A percentile compares a stretch with the other conserved stretches of the same genome.
Conservation (phyloP, 495 filamentous ascomycete genomes). For the Xylaria acuta region DNA sequence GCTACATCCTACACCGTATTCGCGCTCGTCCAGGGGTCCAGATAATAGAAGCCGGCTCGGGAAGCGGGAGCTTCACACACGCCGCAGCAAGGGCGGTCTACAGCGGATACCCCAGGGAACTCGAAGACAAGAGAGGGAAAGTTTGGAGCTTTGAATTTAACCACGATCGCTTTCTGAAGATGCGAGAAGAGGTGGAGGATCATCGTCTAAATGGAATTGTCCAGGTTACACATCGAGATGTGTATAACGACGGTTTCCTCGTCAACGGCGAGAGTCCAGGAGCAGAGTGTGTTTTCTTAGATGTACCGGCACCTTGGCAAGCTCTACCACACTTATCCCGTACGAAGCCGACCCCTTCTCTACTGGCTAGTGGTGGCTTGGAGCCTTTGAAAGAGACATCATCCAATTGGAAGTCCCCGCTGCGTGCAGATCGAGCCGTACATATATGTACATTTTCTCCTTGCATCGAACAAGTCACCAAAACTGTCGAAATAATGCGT, state of each 20-base stretch:
- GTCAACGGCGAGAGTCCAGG: slow-evolving; percentile 63
- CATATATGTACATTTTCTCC: slow-evolving; percentile 94
- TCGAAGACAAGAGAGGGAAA: slow-evolving; percentile 62
- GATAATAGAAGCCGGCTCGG: slow-evolving; percentile 92
- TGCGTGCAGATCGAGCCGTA: slow-evolving; percentile 69
- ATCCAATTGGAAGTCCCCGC: slow-evolving; percentile 62
- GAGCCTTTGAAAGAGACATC: slow-evolving; percentile 24
- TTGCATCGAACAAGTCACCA: slow-evolving; percentile 92
- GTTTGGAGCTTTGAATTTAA: slow-evolving; percentile 97
- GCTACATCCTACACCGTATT: slow-evolving; percentile 89
- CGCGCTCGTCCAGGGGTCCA: slow-evolving; percentile 78
- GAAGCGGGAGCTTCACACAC: slow-evolving; percentile 95
- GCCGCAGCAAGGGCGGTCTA: slow-evolving; percentile 87
- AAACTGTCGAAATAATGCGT: slow-evolving; percentile 79
- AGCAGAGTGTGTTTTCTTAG: slow-evolving; percentile 86
- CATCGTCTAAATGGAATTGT: slow-evolving; percentile 79
- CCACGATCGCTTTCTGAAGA: slow-evolving; percentile 71
- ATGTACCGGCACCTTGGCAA: slow-evolving; percentile 91
- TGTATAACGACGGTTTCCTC: slow-evolving; percentile 86
- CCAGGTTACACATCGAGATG: slow-evolving; percentile 86
- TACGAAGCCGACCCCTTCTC: slow-evolving; percentile 44
- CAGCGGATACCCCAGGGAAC: slow-evolving; percentile 68
- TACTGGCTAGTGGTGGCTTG: slow-evolving; percentile 27
- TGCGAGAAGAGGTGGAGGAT: slow-evolving; percentile 73
- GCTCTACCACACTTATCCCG: slow-evolving; percentile 85